Evolutionary conservation across 2,329 filamentous ascomycete genomes (phyloP).

Genomic region (Thielaviopsis populi): DNA sequence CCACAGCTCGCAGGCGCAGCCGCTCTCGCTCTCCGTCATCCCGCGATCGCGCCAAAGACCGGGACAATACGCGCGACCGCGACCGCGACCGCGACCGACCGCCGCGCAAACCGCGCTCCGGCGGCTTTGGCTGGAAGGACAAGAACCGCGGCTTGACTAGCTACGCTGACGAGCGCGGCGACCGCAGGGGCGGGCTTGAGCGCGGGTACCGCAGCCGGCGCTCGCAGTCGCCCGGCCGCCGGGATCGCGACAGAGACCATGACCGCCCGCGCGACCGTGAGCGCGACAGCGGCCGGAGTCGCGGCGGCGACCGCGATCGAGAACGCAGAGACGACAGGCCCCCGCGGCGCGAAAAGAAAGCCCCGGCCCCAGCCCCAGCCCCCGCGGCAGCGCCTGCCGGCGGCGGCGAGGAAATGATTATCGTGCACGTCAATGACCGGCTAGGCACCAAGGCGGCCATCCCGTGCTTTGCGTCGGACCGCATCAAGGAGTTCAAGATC

Average conservation of each 20-base stretch:
- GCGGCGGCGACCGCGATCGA: not conserved
- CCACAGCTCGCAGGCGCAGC: not conserved
- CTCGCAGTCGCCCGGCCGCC: constrained; percentile 5
- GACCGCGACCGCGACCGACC: constrained; percentile 30
- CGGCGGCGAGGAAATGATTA: constrained; percentile 65
- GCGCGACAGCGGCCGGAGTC: constrained; percentile 19
- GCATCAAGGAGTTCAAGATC: constrained; percentile 74
- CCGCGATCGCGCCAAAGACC: constrained; percentile 37
- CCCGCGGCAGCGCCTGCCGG: constrained; percentile 20
- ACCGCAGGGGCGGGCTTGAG: constrained; percentile 27
- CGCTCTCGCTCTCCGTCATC: constrained; percentile 6
- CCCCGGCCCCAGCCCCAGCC: constrained; percentile 20
- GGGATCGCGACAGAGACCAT: constrained; percentile 17
- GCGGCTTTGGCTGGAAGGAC: constrained; percentile 41
- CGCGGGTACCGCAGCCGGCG: constrained; percentile 18
- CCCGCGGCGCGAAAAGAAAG: constrained; percentile 23
- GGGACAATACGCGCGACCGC: constrained; percentile 29
- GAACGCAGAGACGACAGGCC: constrained; percentile 20
- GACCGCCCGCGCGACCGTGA: constrained; percentile 20
- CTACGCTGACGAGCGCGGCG: constrained; percentile 26
- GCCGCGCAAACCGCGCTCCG: constrained; percentile 18
- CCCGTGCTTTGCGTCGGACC: constrained; percentile 73
- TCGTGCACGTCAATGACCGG: constrained; percentile 89
- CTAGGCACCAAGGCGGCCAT: constrained; percentile 91
- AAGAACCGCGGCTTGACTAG: constrained; percentile 30